These are phyloP conservation scores for Leishmania aethiopica DNA, from an alignment of 208 protist genomes.

Conservation along the genomic window DNA sequence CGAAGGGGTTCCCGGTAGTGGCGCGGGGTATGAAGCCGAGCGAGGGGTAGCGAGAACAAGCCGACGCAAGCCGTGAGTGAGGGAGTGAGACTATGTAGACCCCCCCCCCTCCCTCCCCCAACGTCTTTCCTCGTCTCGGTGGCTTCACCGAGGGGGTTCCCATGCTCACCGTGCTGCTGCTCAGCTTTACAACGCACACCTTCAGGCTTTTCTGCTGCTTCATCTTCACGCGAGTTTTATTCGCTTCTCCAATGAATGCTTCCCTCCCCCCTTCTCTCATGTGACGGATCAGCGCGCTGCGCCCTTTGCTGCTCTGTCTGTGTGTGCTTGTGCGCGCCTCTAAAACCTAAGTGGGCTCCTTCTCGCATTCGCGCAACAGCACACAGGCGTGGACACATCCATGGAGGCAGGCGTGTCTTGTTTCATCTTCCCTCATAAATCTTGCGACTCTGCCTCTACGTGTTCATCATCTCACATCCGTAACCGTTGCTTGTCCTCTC, in stretches of 20 bases:
- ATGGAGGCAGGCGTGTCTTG: not conserved
- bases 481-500: not conserved
- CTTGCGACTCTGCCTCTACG: not conserved
- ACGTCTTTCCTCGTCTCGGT: not conserved
- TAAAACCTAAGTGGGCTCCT: not conserved
- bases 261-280: not conserved
- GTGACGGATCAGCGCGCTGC: not conserved
- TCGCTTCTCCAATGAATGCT: not conserved
- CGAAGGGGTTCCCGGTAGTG: conserved; percentile 86
- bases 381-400: not conserved
- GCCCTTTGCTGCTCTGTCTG: not conserved
- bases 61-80: not conserved
- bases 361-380: not conserved
- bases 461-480: not conserved
- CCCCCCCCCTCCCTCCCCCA: not conserved
- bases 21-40: conserved; percentile 63
- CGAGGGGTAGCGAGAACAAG: conserved; percentile 13
- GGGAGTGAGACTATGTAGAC: not conserved
- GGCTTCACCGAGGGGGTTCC: not conserved
- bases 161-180: not conserved
- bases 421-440: not conserved
- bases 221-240: not conserved
- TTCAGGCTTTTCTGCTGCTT: not conserved
- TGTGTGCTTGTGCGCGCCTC: not conserved
- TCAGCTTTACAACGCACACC: not conserved